phyloP scores from a whole-genome alignment of 2,329 filamentous ascomycete genomes.

The Thelonectria discophora region DNA sequence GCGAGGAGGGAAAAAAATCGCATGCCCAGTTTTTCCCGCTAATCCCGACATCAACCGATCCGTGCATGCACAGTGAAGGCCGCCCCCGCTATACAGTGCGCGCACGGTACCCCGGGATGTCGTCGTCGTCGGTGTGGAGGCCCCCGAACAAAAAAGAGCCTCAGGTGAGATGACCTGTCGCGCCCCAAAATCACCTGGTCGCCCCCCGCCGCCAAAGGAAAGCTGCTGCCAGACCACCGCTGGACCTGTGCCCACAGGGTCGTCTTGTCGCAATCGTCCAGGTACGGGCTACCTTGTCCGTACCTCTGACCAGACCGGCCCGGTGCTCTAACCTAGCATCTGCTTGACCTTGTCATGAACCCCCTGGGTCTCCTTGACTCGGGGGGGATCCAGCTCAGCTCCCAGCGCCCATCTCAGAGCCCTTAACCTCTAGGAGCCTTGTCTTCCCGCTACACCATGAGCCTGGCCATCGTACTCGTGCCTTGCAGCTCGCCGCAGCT shows the following conservation, averaged over 20 bases:
- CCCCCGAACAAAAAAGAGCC: slow-evolving; percentile 26
- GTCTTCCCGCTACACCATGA: slow-evolving; percentile 17
- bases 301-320: slow-evolving; percentile 23
- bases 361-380: slow-evolving; percentile 19
- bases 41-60: slow-evolving; percentile 41
- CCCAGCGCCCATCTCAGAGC: slow-evolving; percentile 7
- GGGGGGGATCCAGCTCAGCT: slow-evolving; percentile 15
- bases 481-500: slow-evolving; percentile 36
- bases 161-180: slow-evolving; percentile 38
- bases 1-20: slow-evolving; percentile 11
- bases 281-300: slow-evolving; percentile 12
- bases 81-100: slow-evolving; percentile 19
- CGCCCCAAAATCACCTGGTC: slow-evolving; percentile 32
- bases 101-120: slow-evolving; percentile 21
- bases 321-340: slow-evolving; percentile 21
- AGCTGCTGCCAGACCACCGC: slow-evolving; percentile 6
- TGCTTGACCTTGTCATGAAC: slow-evolving; percentile 15
- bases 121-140: slow-evolving; percentile 29
- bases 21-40: slow-evolving; percentile 28
- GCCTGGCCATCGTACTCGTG: slow-evolving; percentile 29
- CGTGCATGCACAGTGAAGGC: slow-evolving; percentile 27
- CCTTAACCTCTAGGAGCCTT: not conserved
- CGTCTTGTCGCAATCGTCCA: slow-evolving; percentile 14
- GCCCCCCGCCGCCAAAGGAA: slow-evolving; percentile 25
- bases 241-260: slow-evolving; percentile 11